Base-by-base conservation (phyloP, 805 yeast species). In the Spathaspora girioi region DNA sequence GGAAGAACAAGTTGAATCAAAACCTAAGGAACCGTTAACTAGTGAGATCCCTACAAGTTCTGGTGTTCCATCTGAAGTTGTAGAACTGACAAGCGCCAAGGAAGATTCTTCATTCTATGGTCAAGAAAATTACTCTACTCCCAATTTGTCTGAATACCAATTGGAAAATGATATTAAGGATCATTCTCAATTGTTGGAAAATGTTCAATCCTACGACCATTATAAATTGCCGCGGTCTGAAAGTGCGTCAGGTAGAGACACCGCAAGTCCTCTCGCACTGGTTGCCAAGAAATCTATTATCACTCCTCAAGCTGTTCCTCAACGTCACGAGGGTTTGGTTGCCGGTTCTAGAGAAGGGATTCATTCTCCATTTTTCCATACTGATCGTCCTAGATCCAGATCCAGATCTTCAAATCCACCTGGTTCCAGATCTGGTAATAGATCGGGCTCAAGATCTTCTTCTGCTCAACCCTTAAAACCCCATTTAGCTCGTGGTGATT, bases 401-500 rank as follows among this genome's bases (percentile, higher is more conserved):
- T 52, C 63, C 54, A 58, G 80, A 67, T 55, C 71, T 19, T 46
- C 53, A n/a, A 57, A 64, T 7, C 54, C 57, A 8, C 45, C 53
- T 2, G 47, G 61, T 2, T 55, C 56, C 2, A 57, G 64, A 50
- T 38, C 38, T 18, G 40, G 38, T 23, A 19, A 35, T 14, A 47
- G 49, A 23, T 54, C 67, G 9, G 57, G 66, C 3, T 55, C 68
- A 11, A 58, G 66, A 2, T 49, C 57, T 20, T 51, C 58, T 12
- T 55, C 60, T 26, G 41, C 59, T 3, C 27, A 23, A n/a, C 35
- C 44, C 4, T 41, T 49, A 12, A 52, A 50, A 51, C 90, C 91
- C 1, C 89, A 86, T 66, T 72, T 87, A 59, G 92, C 93, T 2
- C 75, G 87, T 54, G 94, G 93, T 38, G 92, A 86, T 56, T 83